These are phyloP conservation scores for Zygotorulaspora sp. DNA, from an alignment of 805 yeast genomes.

Conservation along the genomic window DNA sequence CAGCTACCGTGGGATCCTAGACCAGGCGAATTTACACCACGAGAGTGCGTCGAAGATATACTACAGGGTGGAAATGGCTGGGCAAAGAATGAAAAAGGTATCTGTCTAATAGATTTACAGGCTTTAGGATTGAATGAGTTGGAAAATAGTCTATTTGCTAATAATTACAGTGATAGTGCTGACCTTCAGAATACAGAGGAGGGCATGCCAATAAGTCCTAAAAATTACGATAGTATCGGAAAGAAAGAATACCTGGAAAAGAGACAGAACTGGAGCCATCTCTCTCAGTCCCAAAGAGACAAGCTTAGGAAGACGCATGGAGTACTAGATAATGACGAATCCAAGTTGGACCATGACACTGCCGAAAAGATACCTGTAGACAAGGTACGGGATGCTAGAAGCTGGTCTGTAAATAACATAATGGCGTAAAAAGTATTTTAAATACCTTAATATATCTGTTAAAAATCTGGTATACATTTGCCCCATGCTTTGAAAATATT, in stretches of 20 bases:
- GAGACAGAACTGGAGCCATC: constrained; percentile 19
- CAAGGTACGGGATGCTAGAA: constrained; percentile 25
- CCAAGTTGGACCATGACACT: constrained; percentile 6
- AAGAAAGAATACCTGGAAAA: constrained; percentile 30
- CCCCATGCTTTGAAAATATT: too few relatives aligned
- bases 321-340: constrained; percentile 1
- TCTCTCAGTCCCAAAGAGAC: constrained; percentile 11
- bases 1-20: constrained; percentile 59
- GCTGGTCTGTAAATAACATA: constrained; percentile 26
- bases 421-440: constrained; percentile 9
- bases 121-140: constrained; percentile 29
- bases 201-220: constrained; percentile 5
- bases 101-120: constrained; percentile 32
- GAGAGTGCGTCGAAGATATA: constrained; percentile 70
- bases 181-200: constrained; percentile 8
- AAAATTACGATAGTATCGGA: constrained; percentile 24
- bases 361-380: constrained; percentile 12
- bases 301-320: constrained; percentile 7
- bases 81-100: constrained; percentile 41
- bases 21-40: constrained; percentile 58
- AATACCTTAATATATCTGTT: background rate
- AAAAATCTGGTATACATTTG: too few relatives aligned
- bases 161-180: constrained; percentile 4
- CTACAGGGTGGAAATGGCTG: constrained; percentile 68
- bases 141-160: constrained; percentile 20